Percentiles rank a stretch among this genome's conserved stretches.
phyloP scores from a whole-genome alignment of 1,284 basidiomycete genomes.

The Xerocomus nothofagi region DNA sequence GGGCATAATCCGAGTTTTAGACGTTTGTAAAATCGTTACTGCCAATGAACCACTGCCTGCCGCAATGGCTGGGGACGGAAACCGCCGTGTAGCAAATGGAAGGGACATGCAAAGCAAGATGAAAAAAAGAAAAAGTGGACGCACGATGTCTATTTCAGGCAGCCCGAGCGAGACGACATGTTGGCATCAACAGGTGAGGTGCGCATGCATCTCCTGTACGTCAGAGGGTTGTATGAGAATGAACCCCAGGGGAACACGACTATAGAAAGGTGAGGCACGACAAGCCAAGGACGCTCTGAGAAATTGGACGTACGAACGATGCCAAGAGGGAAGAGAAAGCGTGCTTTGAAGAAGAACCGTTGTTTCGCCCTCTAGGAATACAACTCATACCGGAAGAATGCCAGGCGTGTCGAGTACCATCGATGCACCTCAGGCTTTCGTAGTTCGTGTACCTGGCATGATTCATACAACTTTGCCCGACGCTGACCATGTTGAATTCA shows the following conservation, averaged over 20 bases:
- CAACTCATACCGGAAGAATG: background rate
- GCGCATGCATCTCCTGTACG: conserved; percentile 56
- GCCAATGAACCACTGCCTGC: too few species aligned
- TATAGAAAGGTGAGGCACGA: conserved; percentile 29
- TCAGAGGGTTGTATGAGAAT: conserved; percentile 60
- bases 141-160: conserved; percentile 61
- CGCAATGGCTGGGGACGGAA: too few species aligned
- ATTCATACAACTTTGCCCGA: conserved; percentile 24
- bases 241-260: conserved; percentile 63
- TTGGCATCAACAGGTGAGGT: conserved; percentile 55
- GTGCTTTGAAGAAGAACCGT: conserved; percentile 35
- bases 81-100: too few species aligned
- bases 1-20: too few species aligned
- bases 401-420: background rate
- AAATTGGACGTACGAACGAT: conserved; percentile 41
- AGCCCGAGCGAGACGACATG: conserved; percentile 58
- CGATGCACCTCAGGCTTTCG: conserved; percentile 21
- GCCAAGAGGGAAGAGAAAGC: conserved; percentile 50
- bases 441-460: conserved; percentile 29
- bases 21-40: too few species aligned
- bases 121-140: too few species aligned
- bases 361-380: conserved; percentile 18
- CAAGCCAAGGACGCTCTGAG: background rate
- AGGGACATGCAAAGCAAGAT: too few species aligned
- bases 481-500: conserved; percentile 16